Percentiles rank a stretch among this genome's conserved stretches.
These are phyloP conservation scores for Ogataea chonburiensis DNA, from an alignment of 805 yeast genomes.

Conservation along the genomic window DNA sequence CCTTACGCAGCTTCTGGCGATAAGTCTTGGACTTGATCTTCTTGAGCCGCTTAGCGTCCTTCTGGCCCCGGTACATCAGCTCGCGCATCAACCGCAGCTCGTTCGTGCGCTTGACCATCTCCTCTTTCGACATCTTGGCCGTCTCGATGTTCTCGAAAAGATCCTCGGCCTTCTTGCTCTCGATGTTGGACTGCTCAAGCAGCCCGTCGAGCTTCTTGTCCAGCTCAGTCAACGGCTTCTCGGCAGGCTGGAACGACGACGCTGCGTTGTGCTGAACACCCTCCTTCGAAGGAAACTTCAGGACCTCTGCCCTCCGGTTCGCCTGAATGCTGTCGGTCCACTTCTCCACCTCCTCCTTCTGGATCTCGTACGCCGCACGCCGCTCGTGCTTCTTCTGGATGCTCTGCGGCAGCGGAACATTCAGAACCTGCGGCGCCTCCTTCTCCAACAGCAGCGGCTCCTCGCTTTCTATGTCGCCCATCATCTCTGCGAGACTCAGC, in stretches of 20 bases:
- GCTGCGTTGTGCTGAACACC: constrained; percentile 44
- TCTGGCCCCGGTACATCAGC: constrained; percentile 92
- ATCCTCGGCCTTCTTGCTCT: constrained; percentile 73
- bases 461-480: constrained; percentile 55
- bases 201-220: constrained; percentile 64
- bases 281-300: constrained; percentile 67
- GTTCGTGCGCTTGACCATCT: constrained; percentile 68
- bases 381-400: constrained; percentile 85
- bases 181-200: constrained; percentile 61
- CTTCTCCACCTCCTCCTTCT: constrained; percentile 80
- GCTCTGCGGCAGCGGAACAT: constrained; percentile 82
- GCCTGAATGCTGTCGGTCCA: constrained; percentile 85
- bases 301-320: constrained; percentile 80
- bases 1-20: constrained; percentile 83
- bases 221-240: constrained; percentile 53
- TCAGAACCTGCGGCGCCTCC: constrained; percentile 44
- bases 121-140: constrained; percentile 78
- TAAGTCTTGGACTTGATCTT: constrained; percentile 92
- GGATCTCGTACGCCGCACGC: constrained; percentile 83
- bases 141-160: constrained; percentile 84
- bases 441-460: constrained; percentile 46
- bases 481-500: constrained; percentile 71
- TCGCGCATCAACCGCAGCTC: constrained; percentile 93
- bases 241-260: constrained; percentile 53
- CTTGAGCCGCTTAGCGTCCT: constrained; percentile 85